These are phyloP conservation scores for Dalechampia spathulata DNA, from an alignment of 441 rosid species.

Conservation along the genomic window DNA sequence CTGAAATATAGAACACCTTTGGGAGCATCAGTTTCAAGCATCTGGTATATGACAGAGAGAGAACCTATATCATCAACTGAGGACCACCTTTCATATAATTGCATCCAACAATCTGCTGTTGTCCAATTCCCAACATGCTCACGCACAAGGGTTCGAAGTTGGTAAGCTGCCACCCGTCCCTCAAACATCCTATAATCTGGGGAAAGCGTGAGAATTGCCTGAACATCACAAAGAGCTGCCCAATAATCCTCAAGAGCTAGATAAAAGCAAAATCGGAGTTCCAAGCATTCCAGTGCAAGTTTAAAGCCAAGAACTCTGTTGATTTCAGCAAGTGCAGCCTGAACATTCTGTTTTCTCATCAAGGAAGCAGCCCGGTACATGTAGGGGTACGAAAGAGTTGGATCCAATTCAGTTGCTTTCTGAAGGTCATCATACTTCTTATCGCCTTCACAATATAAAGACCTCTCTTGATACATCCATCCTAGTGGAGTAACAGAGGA, in stretches of 20 bases:
- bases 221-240: constrained; percentile 85
- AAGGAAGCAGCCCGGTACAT: constrained; percentile 81
- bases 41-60: constrained; percentile 95
- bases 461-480: constrained; percentile 98
- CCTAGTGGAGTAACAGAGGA: constrained; percentile 67
- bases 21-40: constrained; percentile 94
- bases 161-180: constrained; percentile 87
- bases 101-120: constrained; percentile 98
- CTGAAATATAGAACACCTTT: constrained; percentile 91
- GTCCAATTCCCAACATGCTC: constrained; percentile 93
- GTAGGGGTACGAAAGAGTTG: constrained; percentile 92
- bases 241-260: constrained; percentile 80
- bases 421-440: constrained; percentile 76
- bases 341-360: constrained; percentile 69
- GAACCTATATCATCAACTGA: constrained; percentile 96
- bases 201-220: constrained; percentile 83
- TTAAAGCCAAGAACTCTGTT: constrained; percentile 86
- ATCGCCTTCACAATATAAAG: constrained; percentile 69
- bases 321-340: constrained; percentile 83
- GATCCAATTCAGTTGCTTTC: constrained; percentile 80
- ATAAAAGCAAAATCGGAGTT: constrained; percentile 87
- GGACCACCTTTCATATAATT: constrained; percentile 92
- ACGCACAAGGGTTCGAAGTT: constrained; percentile 72
- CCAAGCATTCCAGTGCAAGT: constrained; percentile 89
- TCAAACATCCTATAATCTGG: constrained; percentile 88